phyloP scores from a whole-genome alignment of 805 yeast species.

The Kregervanrija pseudodelftensis region DNA sequence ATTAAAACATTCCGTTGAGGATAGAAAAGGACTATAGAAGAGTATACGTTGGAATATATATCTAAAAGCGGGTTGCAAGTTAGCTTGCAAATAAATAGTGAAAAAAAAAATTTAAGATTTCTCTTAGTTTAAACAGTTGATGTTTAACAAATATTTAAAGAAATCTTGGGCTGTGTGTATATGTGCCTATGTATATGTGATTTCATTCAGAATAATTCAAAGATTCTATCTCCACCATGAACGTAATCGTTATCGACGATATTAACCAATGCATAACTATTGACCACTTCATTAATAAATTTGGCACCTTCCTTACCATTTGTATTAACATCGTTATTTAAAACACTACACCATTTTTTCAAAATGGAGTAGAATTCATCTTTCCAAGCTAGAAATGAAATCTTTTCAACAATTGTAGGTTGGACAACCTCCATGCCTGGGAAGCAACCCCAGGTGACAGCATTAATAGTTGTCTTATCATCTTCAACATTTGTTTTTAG shows the following conservation, averaged over 20 bases:
- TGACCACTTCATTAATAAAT: constrained; percentile 40
- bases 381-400: constrained; percentile 93
- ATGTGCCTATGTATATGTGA: no score
- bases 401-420: constrained; percentile 91
- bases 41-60: no score
- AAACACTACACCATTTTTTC: constrained; percentile 55
- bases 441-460: constrained; percentile 98
- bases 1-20: constrained; percentile 20
- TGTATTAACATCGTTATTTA: not conserved
- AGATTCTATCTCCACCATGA: constrained; percentile 44
- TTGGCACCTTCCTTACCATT: constrained; percentile 21
- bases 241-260: constrained; percentile 83
- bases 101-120: no score
- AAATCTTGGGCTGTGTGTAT: not conserved
- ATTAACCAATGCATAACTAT: constrained; percentile 70
- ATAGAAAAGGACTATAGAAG: constrained; percentile 9
- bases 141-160: not conserved
- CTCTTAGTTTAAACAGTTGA: constrained; percentile 1
- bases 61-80: no score
- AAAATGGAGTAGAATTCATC: constrained; percentile 86
- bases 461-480: constrained; percentile 60
- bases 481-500: constrained; percentile 53
- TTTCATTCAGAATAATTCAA: constrained; percentile 34
- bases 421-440: constrained; percentile 93
- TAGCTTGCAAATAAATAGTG: no score